Evolutionary conservation across 495 filamentous ascomycete species (phyloP).

Genomic region (Stereocaulon alpinum): DNA sequence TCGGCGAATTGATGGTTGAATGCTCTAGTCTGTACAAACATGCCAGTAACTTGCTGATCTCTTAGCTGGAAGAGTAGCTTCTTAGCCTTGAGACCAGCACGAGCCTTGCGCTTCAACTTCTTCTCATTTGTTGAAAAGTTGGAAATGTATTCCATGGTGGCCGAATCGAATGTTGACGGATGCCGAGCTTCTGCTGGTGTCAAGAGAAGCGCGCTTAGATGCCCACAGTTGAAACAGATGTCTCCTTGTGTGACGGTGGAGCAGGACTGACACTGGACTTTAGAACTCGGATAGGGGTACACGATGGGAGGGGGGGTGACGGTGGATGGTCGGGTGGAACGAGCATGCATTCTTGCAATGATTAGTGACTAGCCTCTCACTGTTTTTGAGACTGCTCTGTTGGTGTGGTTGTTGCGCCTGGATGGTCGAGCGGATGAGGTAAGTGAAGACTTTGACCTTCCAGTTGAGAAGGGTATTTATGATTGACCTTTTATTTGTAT

Average conservation of each 20-base stretch:
- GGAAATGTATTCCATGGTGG: neutral
- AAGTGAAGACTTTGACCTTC: too few species aligned
- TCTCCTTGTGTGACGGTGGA: conserved; percentile 1
- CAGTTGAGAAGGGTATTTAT: neutral
- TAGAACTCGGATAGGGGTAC: neutral
- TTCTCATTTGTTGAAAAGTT: too few species aligned
- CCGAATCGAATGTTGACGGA: neutral
- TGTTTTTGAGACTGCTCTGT: neutral
- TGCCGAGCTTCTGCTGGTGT: neutral
- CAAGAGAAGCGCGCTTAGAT: neutral
- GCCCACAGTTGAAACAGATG: conserved; percentile 10
- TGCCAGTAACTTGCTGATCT: neutral
- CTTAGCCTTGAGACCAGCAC: neutral
- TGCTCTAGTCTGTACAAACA: neutral
- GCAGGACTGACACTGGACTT: neutral
- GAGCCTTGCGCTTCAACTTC: too few species aligned
- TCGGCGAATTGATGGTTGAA: neutral
- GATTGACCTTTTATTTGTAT: too few species aligned
- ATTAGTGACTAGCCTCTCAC: neutral
- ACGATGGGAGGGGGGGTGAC: neutral
- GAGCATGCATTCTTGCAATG: neutral
- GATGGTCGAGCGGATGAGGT: too few species aligned
- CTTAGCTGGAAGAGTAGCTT: neutral
- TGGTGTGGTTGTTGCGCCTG: neutral
- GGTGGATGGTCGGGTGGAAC: too few species aligned